Conservation (phyloP, 441 rosid species). For the Kokia cookei region DNA sequence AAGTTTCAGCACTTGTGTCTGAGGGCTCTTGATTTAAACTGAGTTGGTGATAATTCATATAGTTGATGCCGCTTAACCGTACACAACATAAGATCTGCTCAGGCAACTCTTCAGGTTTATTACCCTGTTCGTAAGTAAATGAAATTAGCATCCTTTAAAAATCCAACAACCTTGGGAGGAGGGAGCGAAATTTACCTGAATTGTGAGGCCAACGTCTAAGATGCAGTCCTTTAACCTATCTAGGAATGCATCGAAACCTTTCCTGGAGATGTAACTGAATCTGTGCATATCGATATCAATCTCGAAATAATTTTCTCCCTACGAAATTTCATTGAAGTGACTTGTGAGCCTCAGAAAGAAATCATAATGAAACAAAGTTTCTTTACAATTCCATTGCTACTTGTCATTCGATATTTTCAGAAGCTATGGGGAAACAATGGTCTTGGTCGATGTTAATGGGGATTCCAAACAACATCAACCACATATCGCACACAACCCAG, state of each 20-base stretch:
- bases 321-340: constrained; percentile 1
- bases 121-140: constrained; percentile 44
- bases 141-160: background rate
- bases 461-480: background rate
- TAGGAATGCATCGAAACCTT: constrained; percentile 79
- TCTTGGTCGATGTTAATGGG: background rate
- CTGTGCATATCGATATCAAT: constrained; percentile 90
- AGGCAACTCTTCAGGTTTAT: constrained; percentile 73
- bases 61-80: constrained; percentile 61
- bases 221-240: constrained; percentile 66
- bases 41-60: constrained; percentile 58
- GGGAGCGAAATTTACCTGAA: constrained; percentile 44
- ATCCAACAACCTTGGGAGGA: background rate
- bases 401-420: no score
- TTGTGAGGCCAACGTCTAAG: constrained; percentile 78
- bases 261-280: constrained; percentile 79
- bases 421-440: no score
- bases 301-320: constrained; percentile 85
- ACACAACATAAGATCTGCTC: constrained; percentile 76
- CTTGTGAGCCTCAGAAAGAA: background rate
- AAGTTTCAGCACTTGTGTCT: constrained; percentile 18
- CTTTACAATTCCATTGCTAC: background rate
- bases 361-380: background rate
- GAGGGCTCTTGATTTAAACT: constrained; percentile 39
- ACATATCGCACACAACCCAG: background rate